A percentile compares a stretch with the other conserved stretches of the same genome.
Conservation (phyloP, 2,329 filamentous ascomycete species). For the Cladosporium sp. region DNA sequence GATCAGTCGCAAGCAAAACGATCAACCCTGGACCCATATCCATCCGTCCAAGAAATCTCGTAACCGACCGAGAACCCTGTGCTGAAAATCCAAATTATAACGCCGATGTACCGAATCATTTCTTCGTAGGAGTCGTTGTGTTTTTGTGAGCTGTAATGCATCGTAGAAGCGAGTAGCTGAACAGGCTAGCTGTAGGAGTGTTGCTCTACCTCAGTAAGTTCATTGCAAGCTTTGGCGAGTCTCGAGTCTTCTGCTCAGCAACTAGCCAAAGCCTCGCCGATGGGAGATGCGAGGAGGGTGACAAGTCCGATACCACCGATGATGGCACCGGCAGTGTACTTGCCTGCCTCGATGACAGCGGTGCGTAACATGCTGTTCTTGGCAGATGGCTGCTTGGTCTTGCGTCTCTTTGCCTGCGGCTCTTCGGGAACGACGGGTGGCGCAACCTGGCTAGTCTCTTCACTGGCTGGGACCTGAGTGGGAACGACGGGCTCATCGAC, state of each 20-base stretch:
- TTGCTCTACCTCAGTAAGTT: no score
- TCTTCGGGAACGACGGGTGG: not conserved
- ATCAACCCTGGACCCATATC: no score
- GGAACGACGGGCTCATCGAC: not conserved
- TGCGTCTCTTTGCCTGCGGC: not conserved
- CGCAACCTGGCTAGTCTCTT: not conserved
- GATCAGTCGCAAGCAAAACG: no score
- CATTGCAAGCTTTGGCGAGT: not conserved
- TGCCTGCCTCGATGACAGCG: conserved; percentile 15
- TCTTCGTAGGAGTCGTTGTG: not conserved
- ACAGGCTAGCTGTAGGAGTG: no score
- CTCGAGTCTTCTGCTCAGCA: conserved; percentile 4
- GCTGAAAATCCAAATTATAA: not conserved
- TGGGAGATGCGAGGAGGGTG: conserved; percentile 26
- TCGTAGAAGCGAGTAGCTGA: no score
- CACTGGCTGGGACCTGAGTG: conserved; percentile 14
- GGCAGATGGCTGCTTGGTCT: not conserved
- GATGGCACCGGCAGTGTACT: conserved; percentile 18
- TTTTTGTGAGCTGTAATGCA: conserved; percentile 12
- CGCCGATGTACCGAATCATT: not conserved
- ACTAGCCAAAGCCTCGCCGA: conserved; percentile 23
- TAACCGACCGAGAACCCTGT: no score
- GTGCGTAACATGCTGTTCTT: conserved; percentile 9
- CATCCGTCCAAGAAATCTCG: no score
- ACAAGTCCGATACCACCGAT: conserved; percentile 23